Evolutionary conservation across 441 rosid species (phyloP).

Genomic region (Adansonia gregorii): DNA sequence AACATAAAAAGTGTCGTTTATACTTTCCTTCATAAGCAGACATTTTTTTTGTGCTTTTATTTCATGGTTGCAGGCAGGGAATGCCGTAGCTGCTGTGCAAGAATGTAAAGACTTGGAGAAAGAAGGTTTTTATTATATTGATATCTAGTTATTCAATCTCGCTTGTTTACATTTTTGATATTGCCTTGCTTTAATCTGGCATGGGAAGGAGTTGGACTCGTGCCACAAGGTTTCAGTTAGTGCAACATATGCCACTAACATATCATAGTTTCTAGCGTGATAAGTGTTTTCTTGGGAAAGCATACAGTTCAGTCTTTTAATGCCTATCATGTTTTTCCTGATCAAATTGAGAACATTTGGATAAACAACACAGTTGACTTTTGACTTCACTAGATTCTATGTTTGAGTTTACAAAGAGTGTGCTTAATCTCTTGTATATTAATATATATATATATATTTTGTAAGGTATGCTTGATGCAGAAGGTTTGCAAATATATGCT

Average conservation of each 20-base stretch:
- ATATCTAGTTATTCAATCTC: slow-evolving; percentile 16
- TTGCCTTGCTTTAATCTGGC: slow-evolving; percentile 15
- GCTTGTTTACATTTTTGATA: slow-evolving; percentile 18
- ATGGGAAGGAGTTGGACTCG: slow-evolving; percentile 12
- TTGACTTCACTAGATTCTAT: slow-evolving; percentile 12
- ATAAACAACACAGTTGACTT: neutral
- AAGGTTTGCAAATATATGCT: slow-evolving; percentile 85
- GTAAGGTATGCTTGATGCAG: slow-evolving; percentile 69
- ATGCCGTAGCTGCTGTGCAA: slow-evolving; percentile 61
- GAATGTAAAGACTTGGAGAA: slow-evolving; percentile 71
- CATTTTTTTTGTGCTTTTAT: slow-evolving; percentile 17
- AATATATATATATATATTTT: slow-evolving; percentile 2
- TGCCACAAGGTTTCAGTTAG: neutral
- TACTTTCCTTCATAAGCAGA: slow-evolving; percentile 31
- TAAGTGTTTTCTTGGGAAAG: slow-evolving; percentile 1
- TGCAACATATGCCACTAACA: neutral
- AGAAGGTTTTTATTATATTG: slow-evolving; percentile 52
- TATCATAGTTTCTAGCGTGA: neutral
- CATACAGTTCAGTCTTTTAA: neutral
- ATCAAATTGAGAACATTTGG: neutral
- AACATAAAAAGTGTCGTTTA: slow-evolving; percentile 15
- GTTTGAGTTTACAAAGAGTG: neutral
- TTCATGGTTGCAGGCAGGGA: slow-evolving; percentile 65
- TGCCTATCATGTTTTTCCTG: slow-evolving; percentile 16
- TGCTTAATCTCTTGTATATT: slow-evolving; percentile 13